phyloP scores from a whole-genome alignment of 1,139 yeast species.

The Saccharomyces hybrid region DNA sequence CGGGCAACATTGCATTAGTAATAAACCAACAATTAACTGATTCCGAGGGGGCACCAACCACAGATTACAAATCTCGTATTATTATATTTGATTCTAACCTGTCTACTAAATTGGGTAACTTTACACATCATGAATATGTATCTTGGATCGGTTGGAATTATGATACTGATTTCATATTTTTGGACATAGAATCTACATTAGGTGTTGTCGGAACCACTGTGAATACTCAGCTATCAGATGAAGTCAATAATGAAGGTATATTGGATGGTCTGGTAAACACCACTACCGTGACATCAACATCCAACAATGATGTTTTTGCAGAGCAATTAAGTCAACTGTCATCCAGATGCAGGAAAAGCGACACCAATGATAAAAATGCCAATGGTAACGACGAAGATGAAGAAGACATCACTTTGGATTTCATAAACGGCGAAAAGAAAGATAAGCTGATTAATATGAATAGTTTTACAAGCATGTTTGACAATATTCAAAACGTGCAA shows the following conservation, averaged over 20 bases:
- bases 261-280: conserved; percentile 29
- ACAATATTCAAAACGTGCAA: conserved; percentile 60
- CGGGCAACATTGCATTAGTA: conserved; percentile 30
- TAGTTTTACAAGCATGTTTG: conserved; percentile 67
- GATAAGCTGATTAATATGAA: conserved; percentile 43
- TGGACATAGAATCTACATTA: conserved; percentile 34
- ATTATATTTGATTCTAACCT: conserved; percentile 52
- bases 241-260: conserved; percentile 31
- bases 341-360: conserved; percentile 6
- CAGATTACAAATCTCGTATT: conserved; percentile 30
- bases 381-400: conserved; percentile 12
- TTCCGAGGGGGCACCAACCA: conserved; percentile 5
- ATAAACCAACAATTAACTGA: conserved; percentile 21
- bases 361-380: conserved; percentile 5
- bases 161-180: conserved; percentile 37
- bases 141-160: conserved; percentile 48
- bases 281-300: conserved; percentile 1
- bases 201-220: conserved; percentile 31
- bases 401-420: conserved; percentile 25
- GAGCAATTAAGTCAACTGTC: conserved; percentile 16
- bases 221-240: conserved; percentile 32
- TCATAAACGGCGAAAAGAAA: conserved; percentile 34
- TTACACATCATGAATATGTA: conserved; percentile 48
- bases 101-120: conserved; percentile 49
- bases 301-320: conserved; percentile 9